Base-by-base conservation (phyloP, 163 green algal species). In the Prototheca wickerhamii region DNA sequence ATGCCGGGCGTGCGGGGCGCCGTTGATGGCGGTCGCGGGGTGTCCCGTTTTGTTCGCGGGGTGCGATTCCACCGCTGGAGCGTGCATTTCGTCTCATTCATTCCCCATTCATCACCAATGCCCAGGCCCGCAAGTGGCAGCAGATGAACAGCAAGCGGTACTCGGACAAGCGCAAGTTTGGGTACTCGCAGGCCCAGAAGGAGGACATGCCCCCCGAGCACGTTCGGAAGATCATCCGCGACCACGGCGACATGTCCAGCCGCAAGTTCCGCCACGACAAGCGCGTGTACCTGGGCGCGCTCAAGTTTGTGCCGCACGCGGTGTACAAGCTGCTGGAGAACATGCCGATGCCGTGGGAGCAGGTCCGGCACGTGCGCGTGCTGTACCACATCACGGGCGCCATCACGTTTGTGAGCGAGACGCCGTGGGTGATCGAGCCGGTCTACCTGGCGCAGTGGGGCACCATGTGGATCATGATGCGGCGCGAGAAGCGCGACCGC, bases 321-420 rank as follows among this genome's bases (percentile, higher is more conserved):
- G 92, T 99, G 37, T 96, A 94, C 82, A 99, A 99, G 86, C 88
- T 99, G 58, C 82, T 99, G 74, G 93, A 99, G 81, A 98, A 98
- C 85, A 98, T 99, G 92, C 94, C 94, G 17, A 98, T 98, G 92
- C 94, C 94, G 3, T 99, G 94, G 94, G 91, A 98, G 74, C 90
- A 98, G 82, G 86, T 97, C 3, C 88, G 93, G 34, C 81, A 97
- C 68, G 89, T 97, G n/a, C 84, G 87, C 51, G 88, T 97, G 43
- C 88, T 99, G 66, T 99, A 98, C 77, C 94, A 98, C 85, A 88
- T 97, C 63, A 98, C 94, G 0, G 94, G 94, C 31, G 94, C 94
- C 56, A 98, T 99, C 83, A 98, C 89, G 7, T 98, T 99, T 75
- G 91, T 99, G 64, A 90, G 98, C 71, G 94, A 98, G 76, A 89